Conservation (phyloP, 805 yeast genomes). For the Spencermartinsiella europaea region DNA sequence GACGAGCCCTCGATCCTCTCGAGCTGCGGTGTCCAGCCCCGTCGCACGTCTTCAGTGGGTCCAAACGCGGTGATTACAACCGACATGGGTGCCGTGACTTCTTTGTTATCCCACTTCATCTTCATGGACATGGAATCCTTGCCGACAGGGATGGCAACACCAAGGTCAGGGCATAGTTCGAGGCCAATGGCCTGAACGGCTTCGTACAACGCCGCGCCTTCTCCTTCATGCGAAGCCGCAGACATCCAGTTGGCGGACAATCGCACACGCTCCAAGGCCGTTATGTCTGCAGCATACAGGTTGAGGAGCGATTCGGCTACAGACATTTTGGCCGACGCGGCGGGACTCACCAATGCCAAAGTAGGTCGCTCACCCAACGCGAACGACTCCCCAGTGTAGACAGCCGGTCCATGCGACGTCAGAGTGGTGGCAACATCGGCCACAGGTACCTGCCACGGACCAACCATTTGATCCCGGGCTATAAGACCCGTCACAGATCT, state of each 20-base stretch:
- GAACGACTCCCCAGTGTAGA: constrained; percentile 92
- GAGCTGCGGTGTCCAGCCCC: constrained; percentile 93
- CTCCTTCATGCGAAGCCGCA: constrained; percentile 91
- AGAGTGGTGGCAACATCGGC: constrained; percentile 97
- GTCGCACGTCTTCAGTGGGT: constrained; percentile 76
- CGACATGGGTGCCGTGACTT: constrained; percentile 93
- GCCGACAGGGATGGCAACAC: constrained; percentile 93
- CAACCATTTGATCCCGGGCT: constrained; percentile 97
- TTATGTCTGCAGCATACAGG: constrained; percentile 82
- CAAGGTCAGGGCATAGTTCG: constrained; percentile 90
- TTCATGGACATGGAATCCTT: constrained; percentile 99
- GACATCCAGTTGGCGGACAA: constrained; percentile 99
- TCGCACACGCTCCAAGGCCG: constrained; percentile 66
- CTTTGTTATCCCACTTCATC: constrained; percentile 85
- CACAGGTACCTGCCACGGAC: constrained; percentile 99
- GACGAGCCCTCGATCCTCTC: constrained; percentile 40
- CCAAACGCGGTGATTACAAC: constrained; percentile 88
- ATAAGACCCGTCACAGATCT: constrained; percentile 95
- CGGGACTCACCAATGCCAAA: constrained; percentile 78
- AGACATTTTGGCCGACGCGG: constrained; percentile 90
- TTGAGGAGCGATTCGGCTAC: constrained; percentile 93
- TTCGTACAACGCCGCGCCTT: constrained; percentile 89
- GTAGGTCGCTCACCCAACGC: constrained; percentile 97
- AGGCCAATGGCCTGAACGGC: constrained; percentile 96
- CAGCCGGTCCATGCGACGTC: constrained; percentile 73